Evolutionary conservation across 1,284 basidiomycete genomes (phyloP), one percentile per base, ranked within the genome.

Genomic region (Fomitopsis schrenkii): DNA sequence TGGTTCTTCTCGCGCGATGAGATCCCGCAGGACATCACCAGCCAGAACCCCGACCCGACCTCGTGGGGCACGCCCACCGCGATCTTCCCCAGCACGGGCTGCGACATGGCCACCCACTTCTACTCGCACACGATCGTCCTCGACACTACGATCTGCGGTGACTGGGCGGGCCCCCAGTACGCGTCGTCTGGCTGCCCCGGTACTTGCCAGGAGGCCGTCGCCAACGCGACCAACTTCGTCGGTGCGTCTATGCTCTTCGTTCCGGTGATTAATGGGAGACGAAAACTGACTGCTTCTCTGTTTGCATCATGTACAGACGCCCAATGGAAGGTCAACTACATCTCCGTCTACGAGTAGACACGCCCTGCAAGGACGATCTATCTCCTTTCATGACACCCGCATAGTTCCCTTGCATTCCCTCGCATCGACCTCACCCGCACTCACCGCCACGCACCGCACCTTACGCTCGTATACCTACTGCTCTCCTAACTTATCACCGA

Each of bases 1-100:
- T 97, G 92, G 90, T 85, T 84, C 71, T 94, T 94, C 79, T 67
- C 82, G 33, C 83, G 93, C 44, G 69, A 68, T 35, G 71, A 78
- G 7, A 87, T 95, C 57, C 94, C 94, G 1, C 55, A 65, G 5
- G 93, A 96, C 72, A 86, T 95, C 72, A 76, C 75, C 4, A 71
- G 71, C 15, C 74, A 79, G 57, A 73, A 67, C 17, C 93, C 91
- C 1, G 74, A 84, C 60, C 92, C 93, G 1, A 68, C 76, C 10
- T 72, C 69, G 5, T 95, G 93, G 93, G 85, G 86, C 12, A 72
- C 72, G 12, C 91, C 93, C 6, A 77, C 73, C 26, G 93, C 90
- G 10, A 79, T 81, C 64, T 95, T 84, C 80, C 82, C 83, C 55
- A 75, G 83, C 41, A 71, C 76, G 42, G 77, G 79, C 57, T 74